Evolutionary conservation across 768 basidiomycete genomes (phyloP), one percentile per base, ranked within the genome.

Genomic region (Dioszegia aurantiaca): DNA sequence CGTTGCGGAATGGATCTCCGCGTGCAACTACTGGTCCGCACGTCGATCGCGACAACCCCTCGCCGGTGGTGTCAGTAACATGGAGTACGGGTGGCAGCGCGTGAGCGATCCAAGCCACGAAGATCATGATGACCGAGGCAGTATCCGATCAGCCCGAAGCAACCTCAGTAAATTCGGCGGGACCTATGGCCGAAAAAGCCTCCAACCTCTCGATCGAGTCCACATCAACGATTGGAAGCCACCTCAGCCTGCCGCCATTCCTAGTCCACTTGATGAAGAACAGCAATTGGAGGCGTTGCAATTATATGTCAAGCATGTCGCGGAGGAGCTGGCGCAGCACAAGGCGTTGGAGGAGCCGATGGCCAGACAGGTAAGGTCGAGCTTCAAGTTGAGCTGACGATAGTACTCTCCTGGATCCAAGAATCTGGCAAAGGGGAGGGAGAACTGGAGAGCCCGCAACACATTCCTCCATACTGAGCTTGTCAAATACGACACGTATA

Each of bases 21-120:
- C 95, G 0, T 97, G 94, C 83, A 99, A 98, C 79, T 99, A 99
- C 75, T 98, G 95, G 95, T 90, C 95, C 0, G 95, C 94, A 1
- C 82, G 95, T 43, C 89, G 86, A 56, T 91, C 89, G 77, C 92
- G 94, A 68, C 93, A 97, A 72, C 95, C 95, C 0, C 82, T 99
- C 2, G 83, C 88, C 1, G 95, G 95, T 4, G 95, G 95, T 23
- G 93, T 99, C 8, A 92, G 90, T 47, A 99, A 98, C 78, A 94
- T 98, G 89, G 95, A 99, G 76, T 95, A 98, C 72, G 95, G 95
- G 9, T 99, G 95, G 95, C 93, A 85, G 74, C 83, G 89, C 19
- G 82, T 90, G 8, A 66, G 80, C 23, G 58, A 54, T 28, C 37
- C 48, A 1, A 26, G 21, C 16, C 81, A 86, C 54, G 80, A 80